Evolutionary conservation across 179 eudicot species (phyloP).

Genomic region (Beta macrorhiza): DNA sequence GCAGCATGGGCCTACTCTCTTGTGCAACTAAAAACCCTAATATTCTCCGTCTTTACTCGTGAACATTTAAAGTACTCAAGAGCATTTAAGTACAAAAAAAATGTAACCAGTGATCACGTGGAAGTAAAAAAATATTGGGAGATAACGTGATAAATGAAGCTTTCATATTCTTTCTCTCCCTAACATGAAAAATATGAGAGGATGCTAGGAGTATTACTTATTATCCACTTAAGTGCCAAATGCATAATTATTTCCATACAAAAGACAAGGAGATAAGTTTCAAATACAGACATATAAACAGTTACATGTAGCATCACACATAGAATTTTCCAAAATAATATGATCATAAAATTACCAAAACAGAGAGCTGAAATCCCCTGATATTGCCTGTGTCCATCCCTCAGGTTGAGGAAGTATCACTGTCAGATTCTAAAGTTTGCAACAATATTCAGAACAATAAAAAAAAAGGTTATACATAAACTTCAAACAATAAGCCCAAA

Average conservation of each 20-base stretch:
- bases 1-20: not conserved
- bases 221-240: not conserved
- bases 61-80: not conserved
- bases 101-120: not conserved
- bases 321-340: not conserved
- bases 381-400: constrained; percentile 33
- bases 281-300: not conserved
- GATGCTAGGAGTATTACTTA: not conserved
- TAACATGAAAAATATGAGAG: not conserved
- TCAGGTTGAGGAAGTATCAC: constrained; percentile 52
- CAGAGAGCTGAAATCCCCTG: constrained; percentile 8
- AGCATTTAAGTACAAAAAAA: not conserved
- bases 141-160: not conserved
- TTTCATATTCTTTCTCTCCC: not conserved
- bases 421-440: constrained; percentile 47
- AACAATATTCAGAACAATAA: not conserved
- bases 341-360: constrained; percentile 20
- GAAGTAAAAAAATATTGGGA: not conserved
- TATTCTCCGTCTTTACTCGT: not conserved
- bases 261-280: not conserved
- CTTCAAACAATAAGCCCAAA: not conserved
- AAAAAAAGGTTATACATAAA: constrained; percentile 10
- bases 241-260: no score
- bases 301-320: not conserved
- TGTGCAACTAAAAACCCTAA: not conserved